A percentile compares a stretch with the other conserved stretches of the same genome.
Evolutionary conservation across 768 basidiomycete genomes (phyloP).

Genomic region (Mycena capillaripes): DNA sequence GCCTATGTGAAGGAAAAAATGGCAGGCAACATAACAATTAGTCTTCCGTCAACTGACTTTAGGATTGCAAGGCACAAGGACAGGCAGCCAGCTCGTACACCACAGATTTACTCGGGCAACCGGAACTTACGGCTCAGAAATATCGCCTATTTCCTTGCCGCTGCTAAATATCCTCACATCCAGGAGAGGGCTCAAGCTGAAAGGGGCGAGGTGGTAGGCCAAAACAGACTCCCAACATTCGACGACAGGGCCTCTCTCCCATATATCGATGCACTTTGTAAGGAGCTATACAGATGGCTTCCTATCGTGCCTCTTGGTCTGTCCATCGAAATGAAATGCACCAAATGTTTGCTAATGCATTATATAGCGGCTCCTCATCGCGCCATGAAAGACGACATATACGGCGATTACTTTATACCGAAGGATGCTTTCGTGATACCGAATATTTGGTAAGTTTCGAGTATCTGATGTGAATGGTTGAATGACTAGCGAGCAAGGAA

Average conservation of each 20-base stretch:
- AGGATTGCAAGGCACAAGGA: constrained; percentile 47
- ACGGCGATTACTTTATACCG: constrained; percentile 49
- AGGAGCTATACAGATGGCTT: constrained; percentile 54
- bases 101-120: constrained; percentile 47
- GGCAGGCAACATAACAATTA: constrained; percentile 43
- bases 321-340: not conserved
- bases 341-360: not conserved
- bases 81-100: constrained; percentile 44
- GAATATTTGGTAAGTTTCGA: constrained; percentile 36
- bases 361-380: constrained; percentile 42
- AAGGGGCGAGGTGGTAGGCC: constrained; percentile 56
- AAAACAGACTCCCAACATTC: constrained; percentile 53
- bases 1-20: constrained; percentile 59
- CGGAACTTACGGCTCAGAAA: constrained; percentile 44
- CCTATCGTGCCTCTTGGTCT: constrained; percentile 21
- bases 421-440: constrained; percentile 41
- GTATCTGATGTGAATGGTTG: not conserved
- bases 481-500: constrained; percentile 31
- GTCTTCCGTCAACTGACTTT: constrained; percentile 21
- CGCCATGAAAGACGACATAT: constrained; percentile 45
- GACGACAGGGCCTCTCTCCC: constrained; percentile 56
- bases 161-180: constrained; percentile 55
- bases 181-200: constrained; percentile 57
- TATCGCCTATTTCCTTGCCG: constrained; percentile 57
- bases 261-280: constrained; percentile 54